A percentile compares a stretch with the other conserved stretches of the same genome.
phyloP scores from a whole-genome alignment of 805 yeast genomes.

The Candida michaelii region DNA sequence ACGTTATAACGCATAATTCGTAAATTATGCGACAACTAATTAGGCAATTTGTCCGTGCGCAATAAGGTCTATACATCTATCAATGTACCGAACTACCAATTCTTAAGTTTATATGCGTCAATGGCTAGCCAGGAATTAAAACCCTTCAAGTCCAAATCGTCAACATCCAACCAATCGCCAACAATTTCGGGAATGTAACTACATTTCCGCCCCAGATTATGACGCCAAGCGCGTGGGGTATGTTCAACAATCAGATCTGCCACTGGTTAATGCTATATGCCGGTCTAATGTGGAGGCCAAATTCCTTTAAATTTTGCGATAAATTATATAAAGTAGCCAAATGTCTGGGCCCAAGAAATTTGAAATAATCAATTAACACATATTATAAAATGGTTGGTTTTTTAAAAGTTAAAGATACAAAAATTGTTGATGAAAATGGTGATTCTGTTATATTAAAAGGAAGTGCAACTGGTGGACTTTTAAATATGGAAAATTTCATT shows the following conservation, averaged over 20 bases:
- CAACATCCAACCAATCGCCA: background rate
- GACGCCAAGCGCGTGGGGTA: conserved; percentile 1
- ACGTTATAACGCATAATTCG: no score
- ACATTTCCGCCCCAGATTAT: background rate
- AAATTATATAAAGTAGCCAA: background rate
- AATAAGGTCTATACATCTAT: background rate
- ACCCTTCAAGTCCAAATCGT: no score
- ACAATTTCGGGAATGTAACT: background rate
- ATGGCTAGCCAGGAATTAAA: no score
- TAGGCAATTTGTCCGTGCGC: conserved; percentile 3
- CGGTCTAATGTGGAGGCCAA: background rate
- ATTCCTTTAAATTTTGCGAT: conserved; percentile 5
- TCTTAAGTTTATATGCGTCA: no score
- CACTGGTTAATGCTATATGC: background rate
- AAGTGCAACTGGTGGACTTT: conserved; percentile 50
- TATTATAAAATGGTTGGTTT: conserved; percentile 14
- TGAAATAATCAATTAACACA: background rate
- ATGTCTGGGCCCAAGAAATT: background rate
- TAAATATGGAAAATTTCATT: conserved; percentile 57
- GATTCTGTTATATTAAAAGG: conserved; percentile 45
- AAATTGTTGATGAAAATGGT: conserved; percentile 45
- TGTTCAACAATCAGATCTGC: background rate
- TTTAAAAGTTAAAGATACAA: conserved; percentile 45
- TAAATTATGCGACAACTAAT: no score
- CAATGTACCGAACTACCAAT: no score